Percentiles rank a stretch among this genome's conserved stretches.
Conservation (phyloP, 768 basidiomycete genomes). For the Dacryopinax spathularia region DNA sequence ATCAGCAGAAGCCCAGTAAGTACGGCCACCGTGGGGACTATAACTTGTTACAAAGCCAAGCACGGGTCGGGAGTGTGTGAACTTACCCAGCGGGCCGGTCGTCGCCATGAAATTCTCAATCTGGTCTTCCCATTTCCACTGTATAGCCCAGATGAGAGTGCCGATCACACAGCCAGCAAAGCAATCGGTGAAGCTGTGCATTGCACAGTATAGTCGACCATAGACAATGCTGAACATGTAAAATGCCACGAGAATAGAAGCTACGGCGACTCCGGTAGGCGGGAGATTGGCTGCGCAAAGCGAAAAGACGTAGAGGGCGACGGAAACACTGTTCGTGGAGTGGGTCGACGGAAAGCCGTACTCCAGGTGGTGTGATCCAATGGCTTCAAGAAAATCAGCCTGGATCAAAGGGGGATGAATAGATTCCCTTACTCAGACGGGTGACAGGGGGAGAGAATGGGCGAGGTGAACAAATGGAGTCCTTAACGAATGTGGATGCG, state of each 20-base stretch:
- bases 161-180: slow-evolving; percentile 50
- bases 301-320: slow-evolving; percentile 59
- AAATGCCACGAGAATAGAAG: slow-evolving; percentile 30
- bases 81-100: slow-evolving; percentile 23
- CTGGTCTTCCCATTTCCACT: slow-evolving; percentile 23
- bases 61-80: background rate
- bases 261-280: slow-evolving; percentile 30
- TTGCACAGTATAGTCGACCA: slow-evolving; percentile 70
- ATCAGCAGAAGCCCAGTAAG: slow-evolving; percentile 56
- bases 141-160: slow-evolving; percentile 42
- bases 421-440: slow-evolving; percentile 52
- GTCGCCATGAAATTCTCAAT: slow-evolving; percentile 30
- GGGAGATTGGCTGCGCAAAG: slow-evolving; percentile 26
- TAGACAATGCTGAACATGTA: slow-evolving; percentile 64
- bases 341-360: slow-evolving; percentile 96
- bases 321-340: slow-evolving; percentile 78
- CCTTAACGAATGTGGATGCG: slow-evolving; percentile 74
- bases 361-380: slow-evolving; percentile 70
- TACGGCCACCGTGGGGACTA: slow-evolving; percentile 30
- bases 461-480: slow-evolving; percentile 76
- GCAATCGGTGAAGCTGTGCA: slow-evolving; percentile 79
- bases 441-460: slow-evolving; percentile 84
- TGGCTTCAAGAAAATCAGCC: slow-evolving; percentile 31
- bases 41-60: slow-evolving; percentile 9
- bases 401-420: background rate